These are phyloP conservation scores for Abrus precatorius DNA, from an alignment of 306 rosid genomes.

Conservation along the genomic window DNA sequence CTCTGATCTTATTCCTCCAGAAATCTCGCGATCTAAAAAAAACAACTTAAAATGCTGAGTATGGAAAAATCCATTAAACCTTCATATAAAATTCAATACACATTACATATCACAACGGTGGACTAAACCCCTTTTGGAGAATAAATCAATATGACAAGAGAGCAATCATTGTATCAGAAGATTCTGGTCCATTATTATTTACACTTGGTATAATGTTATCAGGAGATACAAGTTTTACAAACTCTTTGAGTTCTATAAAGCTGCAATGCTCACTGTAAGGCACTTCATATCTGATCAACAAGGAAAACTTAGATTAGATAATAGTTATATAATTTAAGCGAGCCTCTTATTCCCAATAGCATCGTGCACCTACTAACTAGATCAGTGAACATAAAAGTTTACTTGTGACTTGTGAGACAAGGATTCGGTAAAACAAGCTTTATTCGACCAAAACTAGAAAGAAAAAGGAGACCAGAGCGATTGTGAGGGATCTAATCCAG, in stretches of 20 bases:
- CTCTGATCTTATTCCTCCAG: not conserved
- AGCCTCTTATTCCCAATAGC: conserved; percentile 4
- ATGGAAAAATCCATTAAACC: conserved; percentile 30
- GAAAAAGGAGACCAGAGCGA: not conserved
- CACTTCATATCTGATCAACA: conserved; percentile 80
- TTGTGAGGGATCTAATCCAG: conserved; percentile 8
- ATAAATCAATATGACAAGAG: conserved; percentile 67
- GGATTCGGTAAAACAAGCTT: conserved; percentile 23
- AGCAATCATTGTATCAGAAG: conserved; percentile 80
- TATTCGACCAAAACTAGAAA: conserved; percentile 9
- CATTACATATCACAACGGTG: not conserved
- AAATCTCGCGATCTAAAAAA: not conserved
- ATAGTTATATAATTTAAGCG: conserved; percentile 5
- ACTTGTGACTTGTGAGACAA: too few relatives aligned
- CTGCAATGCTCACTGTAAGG: conserved; percentile 96
- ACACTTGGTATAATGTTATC: conserved; percentile 87
- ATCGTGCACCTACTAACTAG: conserved; percentile 5
- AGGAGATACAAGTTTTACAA: conserved; percentile 81
- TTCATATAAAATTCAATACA: conserved; percentile 19
- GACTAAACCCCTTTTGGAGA: conserved; percentile 26
- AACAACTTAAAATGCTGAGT: conserved; percentile 19
- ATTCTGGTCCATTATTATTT: conserved; percentile 83
- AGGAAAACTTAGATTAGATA: conserved; percentile 7
- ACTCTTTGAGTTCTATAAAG: conserved; percentile 85
- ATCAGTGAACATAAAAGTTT: not conserved